Conservation (phyloP, 2,329 filamentous ascomycete genomes). For the Fusarium robinianum region DNA sequence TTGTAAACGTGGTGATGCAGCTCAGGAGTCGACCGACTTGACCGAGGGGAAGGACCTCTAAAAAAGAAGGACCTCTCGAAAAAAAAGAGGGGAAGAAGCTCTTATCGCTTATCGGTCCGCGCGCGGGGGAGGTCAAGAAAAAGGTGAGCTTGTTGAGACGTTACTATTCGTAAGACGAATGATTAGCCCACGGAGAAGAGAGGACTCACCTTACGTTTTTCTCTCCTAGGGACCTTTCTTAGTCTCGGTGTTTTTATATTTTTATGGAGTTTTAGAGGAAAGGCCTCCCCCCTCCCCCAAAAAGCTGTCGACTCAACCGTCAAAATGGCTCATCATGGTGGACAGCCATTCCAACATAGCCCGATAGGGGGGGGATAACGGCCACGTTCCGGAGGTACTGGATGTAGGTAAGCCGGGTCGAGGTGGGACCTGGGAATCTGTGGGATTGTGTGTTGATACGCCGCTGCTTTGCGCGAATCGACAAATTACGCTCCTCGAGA, state of each 20-base stretch:
- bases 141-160: slow-evolving; percentile 26
- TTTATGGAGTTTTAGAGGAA: too few species aligned
- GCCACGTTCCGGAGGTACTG: slow-evolving; percentile 29
- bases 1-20: slow-evolving; percentile 33
- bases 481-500: too few species aligned
- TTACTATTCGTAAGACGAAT: slow-evolving; percentile 27
- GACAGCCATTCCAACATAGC: too few species aligned
- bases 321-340: too few species aligned
- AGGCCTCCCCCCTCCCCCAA: too few species aligned
- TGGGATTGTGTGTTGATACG: too few species aligned
- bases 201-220: slow-evolving; percentile 21
- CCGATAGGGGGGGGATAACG: too few species aligned
- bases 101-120: slow-evolving; percentile 39
- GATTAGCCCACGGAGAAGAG: slow-evolving; percentile 18
- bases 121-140: slow-evolving; percentile 22
- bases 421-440: too few species aligned
- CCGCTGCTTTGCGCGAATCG: too few species aligned
- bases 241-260: slow-evolving; percentile 33
- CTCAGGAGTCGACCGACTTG: slow-evolving; percentile 20
- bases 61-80: too few species aligned
- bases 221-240: slow-evolving; percentile 11
- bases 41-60: too few species aligned
- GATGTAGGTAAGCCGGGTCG: slow-evolving; percentile 15
- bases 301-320: too few species aligned
- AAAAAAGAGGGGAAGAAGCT: slow-evolving; percentile 25